Evolutionary conservation across 106 monocot species (phyloP).

Genomic region (Phalaenopsis equestris): DNA sequence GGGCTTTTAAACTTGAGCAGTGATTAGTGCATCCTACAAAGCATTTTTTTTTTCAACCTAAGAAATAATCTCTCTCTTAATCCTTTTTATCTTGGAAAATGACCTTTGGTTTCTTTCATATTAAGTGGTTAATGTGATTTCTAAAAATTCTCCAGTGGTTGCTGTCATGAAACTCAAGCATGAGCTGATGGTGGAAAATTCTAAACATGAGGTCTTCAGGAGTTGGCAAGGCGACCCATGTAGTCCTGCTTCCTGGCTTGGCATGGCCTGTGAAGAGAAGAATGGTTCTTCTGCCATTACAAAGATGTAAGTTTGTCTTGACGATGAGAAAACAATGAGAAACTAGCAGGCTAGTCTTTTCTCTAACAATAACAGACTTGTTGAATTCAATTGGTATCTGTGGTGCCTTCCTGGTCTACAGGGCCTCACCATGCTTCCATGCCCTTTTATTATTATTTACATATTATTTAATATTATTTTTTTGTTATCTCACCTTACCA

Average conservation of each 20-base stretch:
- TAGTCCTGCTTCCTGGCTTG: constrained; percentile 24
- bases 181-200: constrained; percentile 21
- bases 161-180: constrained; percentile 19
- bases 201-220: constrained; percentile 15
- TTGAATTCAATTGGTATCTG: neutral
- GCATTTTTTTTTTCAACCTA: neutral
- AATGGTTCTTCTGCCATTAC: constrained; percentile 17
- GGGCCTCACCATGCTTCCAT: neutral
- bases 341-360: neutral
- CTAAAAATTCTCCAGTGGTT: constrained; percentile 15
- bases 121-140: neutral
- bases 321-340: neutral
- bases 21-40: neutral
- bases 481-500: neutral
- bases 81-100: neutral
- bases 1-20: neutral
- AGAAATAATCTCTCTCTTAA: neutral
- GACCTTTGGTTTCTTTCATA: neutral
- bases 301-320: constrained; percentile 26
- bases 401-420: too few species aligned
- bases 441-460: neutral
- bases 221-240: constrained; percentile 42
- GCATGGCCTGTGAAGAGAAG: constrained; percentile 20
- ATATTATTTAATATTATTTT: neutral
- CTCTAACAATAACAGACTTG: neutral